phyloP scores from a whole-genome alignment of 345 rosid genomes.

The Aquilaria malaccensis region DNA sequence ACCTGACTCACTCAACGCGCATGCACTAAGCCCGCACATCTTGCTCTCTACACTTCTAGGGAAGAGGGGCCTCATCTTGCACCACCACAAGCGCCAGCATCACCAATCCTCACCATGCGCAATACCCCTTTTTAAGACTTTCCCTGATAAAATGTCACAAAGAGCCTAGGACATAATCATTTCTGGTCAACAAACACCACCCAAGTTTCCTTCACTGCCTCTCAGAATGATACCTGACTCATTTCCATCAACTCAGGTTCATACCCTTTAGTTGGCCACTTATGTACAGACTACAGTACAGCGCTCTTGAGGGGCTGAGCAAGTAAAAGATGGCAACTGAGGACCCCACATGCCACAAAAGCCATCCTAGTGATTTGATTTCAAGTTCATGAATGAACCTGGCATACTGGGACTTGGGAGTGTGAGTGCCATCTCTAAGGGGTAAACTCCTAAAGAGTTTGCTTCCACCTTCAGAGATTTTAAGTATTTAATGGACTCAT shows the following conservation, averaged over 20 bases:
- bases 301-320: too few relatives aligned
- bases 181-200: conserved; percentile 50
- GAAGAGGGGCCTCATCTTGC: conserved; percentile 25
- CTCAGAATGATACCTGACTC: conserved; percentile 4
- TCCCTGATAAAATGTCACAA: conserved; percentile 17
- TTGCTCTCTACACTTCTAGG: conserved; percentile 15
- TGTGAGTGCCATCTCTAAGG: conserved; percentile 3
- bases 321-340: background rate
- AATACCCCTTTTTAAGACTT: conserved; percentile 20
- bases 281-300: conserved; percentile 18
- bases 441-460: conserved; percentile 30
- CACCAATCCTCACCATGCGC: conserved; percentile 23
- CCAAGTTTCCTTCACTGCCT: conserved; percentile 11
- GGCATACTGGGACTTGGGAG: too few relatives aligned
- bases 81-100: conserved; percentile 31
- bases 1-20: conserved; percentile 42
- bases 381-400: conserved; percentile 30
- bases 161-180: conserved; percentile 44
- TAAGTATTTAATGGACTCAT: conserved; percentile 65
- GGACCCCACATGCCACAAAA: conserved; percentile 23
- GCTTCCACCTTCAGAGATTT: conserved; percentile 54
- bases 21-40: conserved; percentile 30
- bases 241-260: conserved; percentile 7
- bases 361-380: conserved; percentile 16
- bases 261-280: conserved; percentile 34